These are phyloP conservation scores for Fusarium torulosum DNA, from an alignment of 2,329 filamentous ascomycete genomes.

Conservation along the genomic window DNA sequence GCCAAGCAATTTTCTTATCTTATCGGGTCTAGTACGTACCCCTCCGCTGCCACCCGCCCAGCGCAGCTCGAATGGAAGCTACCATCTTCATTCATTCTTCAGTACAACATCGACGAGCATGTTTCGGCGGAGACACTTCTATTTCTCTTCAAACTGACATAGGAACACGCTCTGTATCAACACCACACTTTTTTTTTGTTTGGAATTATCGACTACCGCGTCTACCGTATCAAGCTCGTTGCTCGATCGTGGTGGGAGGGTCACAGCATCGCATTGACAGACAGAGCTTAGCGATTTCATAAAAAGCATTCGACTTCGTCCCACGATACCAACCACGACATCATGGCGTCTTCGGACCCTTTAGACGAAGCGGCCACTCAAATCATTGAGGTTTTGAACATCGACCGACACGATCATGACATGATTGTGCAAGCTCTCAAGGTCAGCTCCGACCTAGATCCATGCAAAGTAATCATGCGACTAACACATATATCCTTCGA, in stretches of 20 bases:
- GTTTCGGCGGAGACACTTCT: slow-evolving; percentile 5
- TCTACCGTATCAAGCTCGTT: slow-evolving; percentile 16
- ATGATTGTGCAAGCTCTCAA: slow-evolving; percentile 59
- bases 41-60: slow-evolving; percentile 19
- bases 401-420: slow-evolving; percentile 55
- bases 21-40: slow-evolving; percentile 39
- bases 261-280: slow-evolving; percentile 18
- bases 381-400: slow-evolving; percentile 59
- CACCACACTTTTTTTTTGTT: not conserved
- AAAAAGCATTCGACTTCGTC: not conserved
- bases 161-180: not conserved
- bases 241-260: slow-evolving; percentile 12
- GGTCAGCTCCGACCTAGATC: slow-evolving; percentile 45
- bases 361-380: slow-evolving; percentile 54
- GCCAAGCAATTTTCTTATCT: slow-evolving; percentile 37
- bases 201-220: not conserved
- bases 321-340: slow-evolving; percentile 9
- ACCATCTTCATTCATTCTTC: slow-evolving; percentile 29
- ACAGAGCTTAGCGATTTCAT: slow-evolving; percentile 9
- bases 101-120: slow-evolving; percentile 7
- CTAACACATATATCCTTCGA: slow-evolving; percentile 20
- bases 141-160: not conserved
- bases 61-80: slow-evolving; percentile 18
- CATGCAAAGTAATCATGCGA: slow-evolving; percentile 1
- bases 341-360: slow-evolving; percentile 54